These are phyloP conservation scores for Aspergillus melleus DNA, from an alignment of 2,329 filamentous ascomycete species.

Conservation along the genomic window DNA sequence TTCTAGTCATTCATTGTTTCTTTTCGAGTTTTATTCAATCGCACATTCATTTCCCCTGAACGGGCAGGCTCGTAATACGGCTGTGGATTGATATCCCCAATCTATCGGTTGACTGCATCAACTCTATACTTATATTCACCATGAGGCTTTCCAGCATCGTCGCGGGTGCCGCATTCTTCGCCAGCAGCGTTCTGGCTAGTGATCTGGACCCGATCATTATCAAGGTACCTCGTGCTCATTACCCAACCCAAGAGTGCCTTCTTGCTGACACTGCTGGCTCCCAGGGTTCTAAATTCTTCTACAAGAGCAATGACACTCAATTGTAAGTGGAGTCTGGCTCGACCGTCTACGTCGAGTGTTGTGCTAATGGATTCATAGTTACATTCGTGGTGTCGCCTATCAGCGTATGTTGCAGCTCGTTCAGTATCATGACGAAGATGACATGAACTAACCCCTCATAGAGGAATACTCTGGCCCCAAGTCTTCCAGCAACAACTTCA, in stretches of 20 bases:
- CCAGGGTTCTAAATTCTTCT: conserved; percentile 81
- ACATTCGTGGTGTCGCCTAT: conserved; percentile 89
- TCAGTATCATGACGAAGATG: conserved; percentile 5
- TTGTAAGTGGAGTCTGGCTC: conserved; percentile 51
- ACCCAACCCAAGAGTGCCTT: not conserved
- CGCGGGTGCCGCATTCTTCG: conserved; percentile 52
- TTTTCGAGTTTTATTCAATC: not conserved
- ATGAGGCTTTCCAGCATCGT: conserved; percentile 54
- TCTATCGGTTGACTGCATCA: not conserved
- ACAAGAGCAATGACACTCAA: conserved; percentile 71
- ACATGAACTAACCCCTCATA: conserved; percentile 17
- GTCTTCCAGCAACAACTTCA: conserved; percentile 58
- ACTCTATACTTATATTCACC: conserved; percentile 22
- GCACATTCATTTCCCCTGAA: not conserved
- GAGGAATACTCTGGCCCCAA: conserved; percentile 63
- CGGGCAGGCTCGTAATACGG: not conserved
- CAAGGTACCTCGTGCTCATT: conserved; percentile 55
- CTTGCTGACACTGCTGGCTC: not conserved
- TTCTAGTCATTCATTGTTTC: conserved; percentile 1
- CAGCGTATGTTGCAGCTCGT: conserved; percentile 55
- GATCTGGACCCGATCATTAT: conserved; percentile 57
- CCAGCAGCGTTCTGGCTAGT: conserved; percentile 49
- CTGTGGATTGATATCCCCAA: not conserved
- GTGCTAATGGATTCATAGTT: conserved; percentile 47
- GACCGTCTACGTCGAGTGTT: too few relatives aligned